Conservation (phyloP, 345 rosid species). For the Lumnitzera racemosa region DNA sequence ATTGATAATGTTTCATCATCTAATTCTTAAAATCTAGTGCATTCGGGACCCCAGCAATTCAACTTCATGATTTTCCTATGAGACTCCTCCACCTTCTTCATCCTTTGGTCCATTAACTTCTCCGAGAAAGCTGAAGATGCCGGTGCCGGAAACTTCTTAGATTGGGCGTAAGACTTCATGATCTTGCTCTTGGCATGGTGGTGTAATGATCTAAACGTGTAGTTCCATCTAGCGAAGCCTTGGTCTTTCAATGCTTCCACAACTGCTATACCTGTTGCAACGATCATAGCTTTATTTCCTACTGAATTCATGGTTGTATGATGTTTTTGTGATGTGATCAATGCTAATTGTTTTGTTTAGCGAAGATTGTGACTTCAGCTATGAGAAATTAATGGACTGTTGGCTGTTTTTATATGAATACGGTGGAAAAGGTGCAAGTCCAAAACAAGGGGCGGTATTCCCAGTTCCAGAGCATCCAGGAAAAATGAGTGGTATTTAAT, state of each 20-base stretch:
- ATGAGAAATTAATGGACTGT: too few relatives aligned
- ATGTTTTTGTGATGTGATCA: too few relatives aligned
- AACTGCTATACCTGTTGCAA: slow-evolving; percentile 42
- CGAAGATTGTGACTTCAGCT: too few relatives aligned
- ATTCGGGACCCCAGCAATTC: slow-evolving; percentile 39
- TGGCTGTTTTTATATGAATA: too few relatives aligned
- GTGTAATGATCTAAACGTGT: slow-evolving; percentile 25
- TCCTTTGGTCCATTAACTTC: slow-evolving; percentile 8
- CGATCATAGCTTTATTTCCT: slow-evolving; percentile 32
- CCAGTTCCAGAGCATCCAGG: too few relatives aligned
- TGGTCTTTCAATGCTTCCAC: slow-evolving; percentile 50
- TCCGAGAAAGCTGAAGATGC: slow-evolving; percentile 5
- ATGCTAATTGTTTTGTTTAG: too few relatives aligned
- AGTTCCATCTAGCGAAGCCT: slow-evolving; percentile 46
- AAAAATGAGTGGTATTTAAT: too few relatives aligned
- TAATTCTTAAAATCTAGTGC: slow-evolving; percentile 24
- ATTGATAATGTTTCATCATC: not conserved
- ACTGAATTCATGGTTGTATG: slow-evolving; percentile 4
- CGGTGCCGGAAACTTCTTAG: slow-evolving; percentile 16
- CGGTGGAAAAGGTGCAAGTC: too few relatives aligned
- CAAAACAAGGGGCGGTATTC: too few relatives aligned
- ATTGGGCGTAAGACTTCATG: slow-evolving; percentile 19
- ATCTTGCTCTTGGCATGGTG: slow-evolving; percentile 24
- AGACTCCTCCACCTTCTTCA: slow-evolving; percentile 17
- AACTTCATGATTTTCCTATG: slow-evolving; percentile 29